phyloP scores from a whole-genome alignment of 1,284 basidiomycete species.

The Stygiomarasmius scandens region DNA sequence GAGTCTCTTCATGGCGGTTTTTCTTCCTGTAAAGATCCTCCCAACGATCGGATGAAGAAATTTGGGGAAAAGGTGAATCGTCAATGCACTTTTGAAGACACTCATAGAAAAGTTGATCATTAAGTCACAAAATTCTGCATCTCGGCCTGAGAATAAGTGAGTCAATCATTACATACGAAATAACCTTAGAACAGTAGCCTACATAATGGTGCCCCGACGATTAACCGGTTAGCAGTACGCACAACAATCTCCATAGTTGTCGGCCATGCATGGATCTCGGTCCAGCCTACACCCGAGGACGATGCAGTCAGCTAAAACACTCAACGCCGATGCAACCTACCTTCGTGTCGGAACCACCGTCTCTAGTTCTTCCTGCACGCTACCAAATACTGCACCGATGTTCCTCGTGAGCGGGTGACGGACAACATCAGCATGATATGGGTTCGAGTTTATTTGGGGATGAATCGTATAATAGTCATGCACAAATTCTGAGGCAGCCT shows the following conservation, averaged over 20 bases:
- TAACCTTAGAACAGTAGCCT: constrained; percentile 1
- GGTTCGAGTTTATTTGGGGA: neutral
- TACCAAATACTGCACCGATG: constrained; percentile 35
- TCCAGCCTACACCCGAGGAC: constrained; percentile 22
- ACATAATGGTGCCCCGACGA: constrained; percentile 35
- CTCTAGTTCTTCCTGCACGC: constrained; percentile 40
- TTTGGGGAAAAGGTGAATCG: constrained; percentile 4
- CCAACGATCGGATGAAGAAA: constrained; percentile 12
- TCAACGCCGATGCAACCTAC: too few relatives aligned
- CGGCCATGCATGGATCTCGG: constrained; percentile 18
- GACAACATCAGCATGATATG: constrained; percentile 29
- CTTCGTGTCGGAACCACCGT: constrained; percentile 33
- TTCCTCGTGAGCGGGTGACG: constrained; percentile 40
- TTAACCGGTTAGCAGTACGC: constrained; percentile 30
- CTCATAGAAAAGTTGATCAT: constrained; percentile 10
- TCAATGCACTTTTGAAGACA: neutral
- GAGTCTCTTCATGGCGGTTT: neutral
- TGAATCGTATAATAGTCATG: neutral
- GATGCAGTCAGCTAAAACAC: too few relatives aligned
- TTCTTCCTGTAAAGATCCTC: neutral
- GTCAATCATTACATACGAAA: neutral
- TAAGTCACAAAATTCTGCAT: constrained; percentile 3
- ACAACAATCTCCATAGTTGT: constrained; percentile 24
- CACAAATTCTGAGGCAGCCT: constrained; percentile 27
- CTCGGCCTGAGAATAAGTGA: constrained; percentile 10